phyloP scores from a whole-genome alignment of 169 alveolate genomes.

The Plasmodium vivax region DNA sequence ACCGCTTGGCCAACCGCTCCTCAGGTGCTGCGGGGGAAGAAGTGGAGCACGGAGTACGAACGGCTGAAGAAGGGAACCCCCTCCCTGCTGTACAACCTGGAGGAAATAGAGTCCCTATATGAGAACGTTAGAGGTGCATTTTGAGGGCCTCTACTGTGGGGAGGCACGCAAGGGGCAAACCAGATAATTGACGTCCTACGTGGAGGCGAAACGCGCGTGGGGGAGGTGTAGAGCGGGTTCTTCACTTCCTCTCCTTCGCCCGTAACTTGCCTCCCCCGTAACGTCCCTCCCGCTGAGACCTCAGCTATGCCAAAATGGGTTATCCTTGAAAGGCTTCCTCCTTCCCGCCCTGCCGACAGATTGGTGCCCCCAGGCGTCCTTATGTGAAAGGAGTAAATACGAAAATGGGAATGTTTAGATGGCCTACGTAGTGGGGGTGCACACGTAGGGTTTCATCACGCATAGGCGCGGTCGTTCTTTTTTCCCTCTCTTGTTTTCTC shows the following conservation, averaged over 20 bases:
- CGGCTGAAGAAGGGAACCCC: conserved; percentile 14
- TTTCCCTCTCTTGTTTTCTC: too few species aligned
- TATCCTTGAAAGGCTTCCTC: neutral
- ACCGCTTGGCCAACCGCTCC: neutral
- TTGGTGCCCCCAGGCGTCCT: conserved; percentile 66
- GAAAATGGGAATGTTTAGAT: neutral
- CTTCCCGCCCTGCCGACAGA: conserved; percentile 3
- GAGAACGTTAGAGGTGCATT: conserved; percentile 41
- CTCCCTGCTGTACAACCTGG: conserved; percentile 27
- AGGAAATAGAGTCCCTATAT: conserved; percentile 38
- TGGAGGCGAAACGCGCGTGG: neutral
- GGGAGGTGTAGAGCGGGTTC: neutral
- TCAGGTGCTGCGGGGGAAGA: conserved; percentile 68
- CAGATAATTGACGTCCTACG: neutral
- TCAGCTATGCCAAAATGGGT: neutral
- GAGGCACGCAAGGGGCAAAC: neutral
- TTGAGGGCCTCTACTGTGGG: neutral
- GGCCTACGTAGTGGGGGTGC: neutral
- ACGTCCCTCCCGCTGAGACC: neutral
- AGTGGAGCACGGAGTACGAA: conserved; percentile 68
- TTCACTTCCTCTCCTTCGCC: neutral
- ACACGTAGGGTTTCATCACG: neutral
- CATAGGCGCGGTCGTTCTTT: neutral
- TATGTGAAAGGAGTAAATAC: conserved; percentile 34
- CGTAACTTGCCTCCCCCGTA: neutral